Conservation (phyloP, 257 asterid species). For the Primulina tabacum region DNA sequence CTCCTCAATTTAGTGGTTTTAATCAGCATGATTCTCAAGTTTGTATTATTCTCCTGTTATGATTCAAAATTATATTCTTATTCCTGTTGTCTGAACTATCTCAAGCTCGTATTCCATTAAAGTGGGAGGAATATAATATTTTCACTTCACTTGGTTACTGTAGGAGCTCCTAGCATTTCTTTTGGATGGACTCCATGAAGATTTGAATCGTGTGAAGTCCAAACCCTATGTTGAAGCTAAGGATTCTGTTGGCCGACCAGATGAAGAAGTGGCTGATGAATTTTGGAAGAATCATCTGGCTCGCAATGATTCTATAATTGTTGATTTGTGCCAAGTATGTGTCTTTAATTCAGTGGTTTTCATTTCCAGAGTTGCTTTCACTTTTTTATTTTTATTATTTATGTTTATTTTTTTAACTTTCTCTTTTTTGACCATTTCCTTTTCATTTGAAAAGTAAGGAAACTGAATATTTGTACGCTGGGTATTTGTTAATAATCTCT, state of each 20-base stretch:
- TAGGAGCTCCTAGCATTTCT: conserved; percentile 96
- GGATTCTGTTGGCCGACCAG: conserved; percentile 82
- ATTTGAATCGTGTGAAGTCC: conserved; percentile 90
- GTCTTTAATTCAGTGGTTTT: background rate
- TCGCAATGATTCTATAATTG: conserved; percentile 94
- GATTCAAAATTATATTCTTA: conserved; percentile 12
- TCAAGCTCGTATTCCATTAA: conserved; percentile 16
- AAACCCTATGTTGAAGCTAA: conserved; percentile 89
- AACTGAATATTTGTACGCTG: background rate
- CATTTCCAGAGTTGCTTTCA: conserved; percentile 10
- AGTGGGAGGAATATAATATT: conserved; percentile 24
- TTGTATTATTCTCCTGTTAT: conserved; percentile 30
- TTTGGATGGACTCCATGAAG: conserved; percentile 97
- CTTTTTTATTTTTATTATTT: background rate
- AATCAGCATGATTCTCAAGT: conserved; percentile 99
- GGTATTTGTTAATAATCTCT: background rate
- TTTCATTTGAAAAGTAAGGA: conserved; percentile 9
- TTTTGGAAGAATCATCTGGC: conserved; percentile 92
- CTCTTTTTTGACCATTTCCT: background rate
- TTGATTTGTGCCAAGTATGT: conserved; percentile 91
- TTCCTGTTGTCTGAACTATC: conserved; percentile 3
- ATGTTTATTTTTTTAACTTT: too few species aligned
- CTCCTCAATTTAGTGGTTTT: conserved; percentile 95
- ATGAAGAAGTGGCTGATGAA: conserved; percentile 87
- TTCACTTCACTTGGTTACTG: conserved; percentile 25